Conservation (phyloP, 2,329 filamentous ascomycete genomes). For the Cucurbitaria berberidis region DNA sequence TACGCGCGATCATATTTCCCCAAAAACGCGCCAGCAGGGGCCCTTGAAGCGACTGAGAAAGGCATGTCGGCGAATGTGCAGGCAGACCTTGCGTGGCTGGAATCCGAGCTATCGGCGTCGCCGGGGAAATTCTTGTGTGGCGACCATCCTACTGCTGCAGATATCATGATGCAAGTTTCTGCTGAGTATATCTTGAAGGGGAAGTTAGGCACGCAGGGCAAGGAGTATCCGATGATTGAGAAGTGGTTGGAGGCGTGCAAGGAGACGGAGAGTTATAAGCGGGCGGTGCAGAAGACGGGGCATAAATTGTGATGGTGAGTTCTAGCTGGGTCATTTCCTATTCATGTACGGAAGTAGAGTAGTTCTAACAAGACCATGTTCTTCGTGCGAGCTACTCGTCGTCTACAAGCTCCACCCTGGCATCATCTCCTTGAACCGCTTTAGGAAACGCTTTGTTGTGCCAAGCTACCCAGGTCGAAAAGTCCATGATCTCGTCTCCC, state of each 20-base stretch:
- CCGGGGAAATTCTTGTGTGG: constrained; percentile 51
- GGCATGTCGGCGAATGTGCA: constrained; percentile 52
- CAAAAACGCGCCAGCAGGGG: constrained; percentile 31
- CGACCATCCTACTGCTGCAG: constrained; percentile 51
- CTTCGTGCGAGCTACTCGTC: not conserved
- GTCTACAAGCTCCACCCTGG: not conserved
- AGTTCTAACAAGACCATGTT: not conserved
- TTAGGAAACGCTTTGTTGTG: not conserved
- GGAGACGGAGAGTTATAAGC: constrained; percentile 44
- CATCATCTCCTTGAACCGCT: not conserved
- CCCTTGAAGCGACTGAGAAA: constrained; percentile 46
- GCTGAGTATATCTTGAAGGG: constrained; percentile 50
- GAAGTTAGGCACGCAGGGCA: constrained; percentile 47
- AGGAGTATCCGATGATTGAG: constrained; percentile 30
- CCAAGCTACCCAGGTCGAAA: not conserved
- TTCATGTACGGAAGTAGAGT: too few species aligned
- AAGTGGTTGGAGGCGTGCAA: constrained; percentile 50
- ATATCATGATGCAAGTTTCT: constrained; percentile 56
- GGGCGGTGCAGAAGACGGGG: constrained; percentile 52
- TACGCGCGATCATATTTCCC: constrained; percentile 55
- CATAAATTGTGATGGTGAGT: constrained; percentile 14
- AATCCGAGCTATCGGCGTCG: constrained; percentile 50
- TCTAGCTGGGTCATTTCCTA: not conserved
- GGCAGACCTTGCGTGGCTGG: constrained; percentile 55
- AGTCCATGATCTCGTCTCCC: not conserved